These are phyloP conservation scores for Voacanga thouarsii DNA, from an alignment of 257 asterid species.

Conservation along the genomic window DNA sequence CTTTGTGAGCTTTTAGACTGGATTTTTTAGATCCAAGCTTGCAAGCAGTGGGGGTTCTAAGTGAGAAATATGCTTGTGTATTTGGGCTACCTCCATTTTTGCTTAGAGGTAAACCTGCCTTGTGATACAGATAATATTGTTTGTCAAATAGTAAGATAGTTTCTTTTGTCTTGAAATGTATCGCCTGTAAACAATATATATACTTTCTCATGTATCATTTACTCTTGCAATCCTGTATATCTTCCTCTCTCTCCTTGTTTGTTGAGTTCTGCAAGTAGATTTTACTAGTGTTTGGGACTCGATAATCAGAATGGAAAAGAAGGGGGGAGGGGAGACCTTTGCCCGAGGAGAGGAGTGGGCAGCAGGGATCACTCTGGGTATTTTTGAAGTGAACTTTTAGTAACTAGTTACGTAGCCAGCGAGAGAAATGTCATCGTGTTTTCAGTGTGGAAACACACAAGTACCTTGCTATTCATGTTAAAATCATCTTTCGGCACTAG, in stretches of 20 bases:
- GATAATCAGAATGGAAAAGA: background rate
- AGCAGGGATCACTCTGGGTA: too few relatives aligned
- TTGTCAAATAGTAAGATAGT: background rate
- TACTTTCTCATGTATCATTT: background rate
- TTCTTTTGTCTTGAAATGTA: background rate
- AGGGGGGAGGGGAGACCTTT: too few relatives aligned
- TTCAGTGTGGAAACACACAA: too few relatives aligned
- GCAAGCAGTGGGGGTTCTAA: background rate
- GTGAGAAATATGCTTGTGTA: background rate
- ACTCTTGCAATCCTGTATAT: background rate
- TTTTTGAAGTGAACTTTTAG: too few relatives aligned
- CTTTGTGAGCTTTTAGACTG: background rate
- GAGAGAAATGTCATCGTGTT: too few relatives aligned
- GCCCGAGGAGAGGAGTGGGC: too few relatives aligned
- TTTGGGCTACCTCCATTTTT: constrained; percentile 4
- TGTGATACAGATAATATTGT: background rate
- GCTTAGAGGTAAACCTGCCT: background rate
- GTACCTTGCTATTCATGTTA: too few relatives aligned
- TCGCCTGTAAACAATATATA: background rate
- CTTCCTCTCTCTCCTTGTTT: background rate
- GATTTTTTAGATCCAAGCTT: background rate
- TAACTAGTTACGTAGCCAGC: too few relatives aligned
- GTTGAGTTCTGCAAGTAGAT: background rate
- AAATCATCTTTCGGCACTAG: too few relatives aligned
- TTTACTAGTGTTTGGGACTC: background rate